phyloP scores from a whole-genome alignment of 495 filamentous ascomycete species.

The Durotheca rogersii region DNA sequence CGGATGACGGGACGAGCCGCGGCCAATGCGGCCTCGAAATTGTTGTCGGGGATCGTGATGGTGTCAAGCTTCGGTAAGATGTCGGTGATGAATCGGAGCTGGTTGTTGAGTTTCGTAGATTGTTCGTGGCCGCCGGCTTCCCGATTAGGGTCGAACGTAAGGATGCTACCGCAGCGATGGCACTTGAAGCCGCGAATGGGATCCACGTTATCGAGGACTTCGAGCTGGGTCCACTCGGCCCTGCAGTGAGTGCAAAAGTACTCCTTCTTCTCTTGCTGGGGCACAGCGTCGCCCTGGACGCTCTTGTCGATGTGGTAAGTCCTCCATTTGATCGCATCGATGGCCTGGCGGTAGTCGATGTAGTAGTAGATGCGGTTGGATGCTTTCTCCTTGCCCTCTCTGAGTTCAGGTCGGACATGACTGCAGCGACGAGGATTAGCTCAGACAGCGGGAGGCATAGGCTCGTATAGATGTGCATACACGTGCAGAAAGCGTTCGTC shows the following conservation, averaged over 20 bases:
- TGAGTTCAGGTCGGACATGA: slow-evolving; percentile 75
- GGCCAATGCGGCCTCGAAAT: slow-evolving; percentile 74
- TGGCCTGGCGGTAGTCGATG: slow-evolving; percentile 88
- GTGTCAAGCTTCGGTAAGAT: slow-evolving; percentile 84
- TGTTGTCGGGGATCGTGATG: slow-evolving; percentile 78
- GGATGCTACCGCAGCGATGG: slow-evolving; percentile 70
- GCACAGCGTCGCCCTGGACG: slow-evolving; percentile 77
- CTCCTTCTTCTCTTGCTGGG: slow-evolving; percentile 83
- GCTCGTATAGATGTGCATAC: slow-evolving; percentile 47
- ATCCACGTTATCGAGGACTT: slow-evolving; percentile 72
- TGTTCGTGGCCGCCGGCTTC: slow-evolving; percentile 77
- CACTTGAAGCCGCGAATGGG: slow-evolving; percentile 71
- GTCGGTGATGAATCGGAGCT: slow-evolving; percentile 80
- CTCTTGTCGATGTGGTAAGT: slow-evolving; percentile 79
- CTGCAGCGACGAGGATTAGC: slow-evolving; percentile 43
- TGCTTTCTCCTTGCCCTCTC: slow-evolving; percentile 76
- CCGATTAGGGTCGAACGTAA: slow-evolving; percentile 67
- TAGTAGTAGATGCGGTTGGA: slow-evolving; percentile 91
- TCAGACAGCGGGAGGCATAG: slow-evolving; percentile 1
- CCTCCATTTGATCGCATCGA: slow-evolving; percentile 96
- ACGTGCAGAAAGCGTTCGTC: slow-evolving; percentile 85
- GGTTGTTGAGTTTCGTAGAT: slow-evolving; percentile 79
- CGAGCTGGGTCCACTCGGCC: slow-evolving; percentile 79
- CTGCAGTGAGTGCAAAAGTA: slow-evolving; percentile 81
- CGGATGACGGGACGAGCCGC: slow-evolving; percentile 60